Percentiles rank a stretch among this genome's conserved stretches.
phyloP scores from a whole-genome alignment of 75 land plant species.

The Pseudotsuga menziesii region DNA sequence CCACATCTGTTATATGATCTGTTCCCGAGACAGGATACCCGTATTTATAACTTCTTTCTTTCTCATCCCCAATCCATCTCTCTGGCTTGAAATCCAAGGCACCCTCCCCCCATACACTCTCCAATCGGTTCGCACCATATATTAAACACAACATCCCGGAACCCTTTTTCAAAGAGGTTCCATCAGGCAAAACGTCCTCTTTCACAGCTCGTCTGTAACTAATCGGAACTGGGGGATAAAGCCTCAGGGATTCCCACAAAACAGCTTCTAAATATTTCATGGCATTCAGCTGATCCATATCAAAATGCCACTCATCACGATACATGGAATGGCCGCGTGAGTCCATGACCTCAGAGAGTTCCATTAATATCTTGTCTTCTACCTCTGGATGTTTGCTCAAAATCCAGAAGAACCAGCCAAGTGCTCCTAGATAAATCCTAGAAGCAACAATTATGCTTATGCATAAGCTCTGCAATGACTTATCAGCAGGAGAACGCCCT shows the following conservation, averaged over 20 bases:
- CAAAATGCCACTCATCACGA: background rate
- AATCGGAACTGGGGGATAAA: slow-evolving; percentile 12
- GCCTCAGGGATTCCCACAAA: slow-evolving; percentile 9
- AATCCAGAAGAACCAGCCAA: slow-evolving; percentile 7
- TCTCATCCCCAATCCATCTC: slow-evolving; percentile 20
- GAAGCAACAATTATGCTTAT: background rate
- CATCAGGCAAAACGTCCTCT: slow-evolving; percentile 9
- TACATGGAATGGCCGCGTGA: background rate
- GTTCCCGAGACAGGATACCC: slow-evolving; percentile 27
- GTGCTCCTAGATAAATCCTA: background rate
- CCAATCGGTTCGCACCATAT: slow-evolving; percentile 16
- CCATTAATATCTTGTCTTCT: background rate
- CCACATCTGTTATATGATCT: slow-evolving; percentile 22
- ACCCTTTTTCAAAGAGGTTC: slow-evolving; percentile 9
- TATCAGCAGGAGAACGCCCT: background rate
- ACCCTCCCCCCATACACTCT: slow-evolving; percentile 24
- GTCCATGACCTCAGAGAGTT: background rate
- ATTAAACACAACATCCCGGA: background rate
- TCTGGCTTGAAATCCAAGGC: slow-evolving; percentile 27
- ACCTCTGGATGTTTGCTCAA: background rate
- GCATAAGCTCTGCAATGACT: slow-evolving; percentile 29
- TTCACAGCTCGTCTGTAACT: slow-evolving; percentile 6
- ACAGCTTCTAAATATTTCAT: slow-evolving; percentile 13
- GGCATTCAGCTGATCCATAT: background rate
- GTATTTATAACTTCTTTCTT: slow-evolving; percentile 16